Evolutionary conservation across 768 basidiomycete species (phyloP).

Genomic region (Lentinula raphanica): DNA sequence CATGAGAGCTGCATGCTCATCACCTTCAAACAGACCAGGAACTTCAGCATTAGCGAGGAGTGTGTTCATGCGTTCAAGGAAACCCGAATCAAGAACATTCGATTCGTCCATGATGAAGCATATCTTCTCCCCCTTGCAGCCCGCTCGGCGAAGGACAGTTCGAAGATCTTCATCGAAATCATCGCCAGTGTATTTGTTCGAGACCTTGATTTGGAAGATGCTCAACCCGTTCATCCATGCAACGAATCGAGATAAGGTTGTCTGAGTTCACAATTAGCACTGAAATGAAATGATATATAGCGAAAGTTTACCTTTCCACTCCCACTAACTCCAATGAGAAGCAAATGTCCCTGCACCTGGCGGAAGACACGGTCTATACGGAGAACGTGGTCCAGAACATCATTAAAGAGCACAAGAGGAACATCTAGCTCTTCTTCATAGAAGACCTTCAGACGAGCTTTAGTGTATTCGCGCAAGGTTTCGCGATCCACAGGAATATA

Average conservation of each 20-base stretch:
- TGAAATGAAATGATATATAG: slow-evolving; percentile 12
- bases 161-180: slow-evolving; percentile 98
- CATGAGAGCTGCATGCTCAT: slow-evolving; percentile 96
- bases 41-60: slow-evolving; percentile 99
- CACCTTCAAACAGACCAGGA: slow-evolving; percentile 99
- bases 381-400: slow-evolving; percentile 95
- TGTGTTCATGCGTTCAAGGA: slow-evolving; percentile 99
- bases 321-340: slow-evolving; percentile 96
- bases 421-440: slow-evolving; percentile 99
- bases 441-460: slow-evolving; percentile 94
- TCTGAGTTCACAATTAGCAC: slow-evolving; percentile 42
- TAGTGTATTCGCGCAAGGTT: slow-evolving; percentile 89
- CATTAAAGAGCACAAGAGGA: slow-evolving; percentile 95
- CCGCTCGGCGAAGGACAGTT: slow-evolving; percentile 88
- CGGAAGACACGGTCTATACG: slow-evolving; percentile 99
- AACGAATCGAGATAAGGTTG: slow-evolving; percentile 94
- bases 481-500: slow-evolving; percentile 96
- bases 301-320: slow-evolving; percentile 80
- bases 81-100: slow-evolving; percentile 97
- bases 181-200: slow-evolving; percentile 97
- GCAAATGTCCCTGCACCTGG: slow-evolving; percentile 92
- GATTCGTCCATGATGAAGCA: slow-evolving; percentile 99
- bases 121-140: slow-evolving; percentile 98
- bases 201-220: slow-evolving; percentile 99
- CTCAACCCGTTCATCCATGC: slow-evolving; percentile 99